These are phyloP conservation scores for Hymenoscyphus albidus DNA, from an alignment of 2,329 filamentous ascomycete genomes.

Conservation along the genomic window DNA sequence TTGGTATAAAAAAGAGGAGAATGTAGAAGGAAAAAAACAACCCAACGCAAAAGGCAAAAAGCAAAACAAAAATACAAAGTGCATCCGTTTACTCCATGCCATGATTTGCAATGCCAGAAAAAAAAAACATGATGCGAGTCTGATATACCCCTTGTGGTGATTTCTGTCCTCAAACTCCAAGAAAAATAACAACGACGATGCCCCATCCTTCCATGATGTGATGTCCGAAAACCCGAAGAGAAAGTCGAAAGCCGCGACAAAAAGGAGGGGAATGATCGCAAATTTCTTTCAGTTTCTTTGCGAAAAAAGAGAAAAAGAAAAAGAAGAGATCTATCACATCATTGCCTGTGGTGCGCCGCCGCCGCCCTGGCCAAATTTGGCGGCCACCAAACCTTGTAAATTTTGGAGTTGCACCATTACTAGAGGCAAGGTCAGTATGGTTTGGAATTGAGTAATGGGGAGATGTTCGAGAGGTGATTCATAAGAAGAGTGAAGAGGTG, in stretches of 20 bases:
- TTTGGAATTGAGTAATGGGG: not conserved
- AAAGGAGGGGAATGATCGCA: not conserved
- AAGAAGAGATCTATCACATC: slow-evolving; percentile 14
- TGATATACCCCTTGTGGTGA: slow-evolving; percentile 2
- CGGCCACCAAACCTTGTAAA: slow-evolving; percentile 25
- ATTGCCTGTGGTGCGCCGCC: slow-evolving; percentile 18
- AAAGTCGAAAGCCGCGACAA: not conserved
- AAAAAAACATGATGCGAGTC: slow-evolving; percentile 1
- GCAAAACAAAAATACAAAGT: not conserved
- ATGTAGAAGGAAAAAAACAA: not conserved
- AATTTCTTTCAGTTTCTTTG: not conserved
- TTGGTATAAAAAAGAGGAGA: not conserved
- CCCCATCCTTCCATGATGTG: not conserved
- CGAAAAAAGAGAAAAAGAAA: not conserved
- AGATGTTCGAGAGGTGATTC: not conserved
- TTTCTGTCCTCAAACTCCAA: slow-evolving; percentile 3
- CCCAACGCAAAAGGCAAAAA: not conserved
- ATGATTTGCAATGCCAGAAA: slow-evolving; percentile 2
- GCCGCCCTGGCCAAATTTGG: slow-evolving; percentile 11
- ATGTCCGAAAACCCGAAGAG: not conserved
- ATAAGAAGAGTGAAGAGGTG: not conserved
- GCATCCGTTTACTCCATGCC: slow-evolving; percentile 1
- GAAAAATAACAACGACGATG: not conserved
- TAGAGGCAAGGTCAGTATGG: slow-evolving; percentile 8
- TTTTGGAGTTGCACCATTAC: slow-evolving; percentile 24